phyloP scores from a whole-genome alignment of 495 filamentous ascomycete species.

The Aspergillus conjunctus region DNA sequence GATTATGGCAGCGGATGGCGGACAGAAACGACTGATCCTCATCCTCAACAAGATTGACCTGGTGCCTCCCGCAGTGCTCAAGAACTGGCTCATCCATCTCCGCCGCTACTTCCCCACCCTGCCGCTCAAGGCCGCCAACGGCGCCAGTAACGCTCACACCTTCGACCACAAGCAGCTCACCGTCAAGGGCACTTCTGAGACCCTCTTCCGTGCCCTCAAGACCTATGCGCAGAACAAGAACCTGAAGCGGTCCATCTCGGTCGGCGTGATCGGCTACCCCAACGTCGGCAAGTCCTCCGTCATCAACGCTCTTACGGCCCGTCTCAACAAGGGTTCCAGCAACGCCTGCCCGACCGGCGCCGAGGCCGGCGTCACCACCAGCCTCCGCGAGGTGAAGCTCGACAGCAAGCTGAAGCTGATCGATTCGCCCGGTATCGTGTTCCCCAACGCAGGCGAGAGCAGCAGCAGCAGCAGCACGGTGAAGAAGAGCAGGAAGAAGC shows the following conservation, averaged over 20 bases:
- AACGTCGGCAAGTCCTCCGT: slow-evolving; percentile 98
- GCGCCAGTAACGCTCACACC: slow-evolving; percentile 81
- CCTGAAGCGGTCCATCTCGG: slow-evolving; percentile 84
- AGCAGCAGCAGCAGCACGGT: slow-evolving; percentile 38
- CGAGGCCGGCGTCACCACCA: slow-evolving; percentile 92
- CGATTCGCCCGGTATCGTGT: slow-evolving; percentile 95
- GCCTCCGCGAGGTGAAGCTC: slow-evolving; percentile 84
- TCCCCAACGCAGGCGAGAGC: slow-evolving; percentile 61
- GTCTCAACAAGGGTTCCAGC: slow-evolving; percentile 66
- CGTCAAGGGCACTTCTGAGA: slow-evolving; percentile 80
- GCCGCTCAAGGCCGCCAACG: slow-evolving; percentile 81
- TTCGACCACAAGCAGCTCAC: slow-evolving; percentile 92
- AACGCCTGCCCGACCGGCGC: slow-evolving; percentile 85
- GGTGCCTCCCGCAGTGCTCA: slow-evolving; percentile 76
- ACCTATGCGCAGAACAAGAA: slow-evolving; percentile 81
- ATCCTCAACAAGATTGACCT: slow-evolving; percentile 98
- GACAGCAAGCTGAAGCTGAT: slow-evolving; percentile 93
- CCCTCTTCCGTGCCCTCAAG: slow-evolving; percentile 90
- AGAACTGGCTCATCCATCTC: slow-evolving; percentile 81
- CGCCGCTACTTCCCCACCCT: slow-evolving; percentile 91
- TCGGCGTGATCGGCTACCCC: slow-evolving; percentile 94
- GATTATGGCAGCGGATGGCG: slow-evolving; percentile 80
- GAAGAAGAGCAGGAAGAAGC: slow-evolving; percentile 56
- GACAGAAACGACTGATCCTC: slow-evolving; percentile 86
- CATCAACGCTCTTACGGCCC: slow-evolving; percentile 88